Base-by-base conservation (phyloP, 495 filamentous ascomycete species). In the Pyronema domesticum region DNA sequence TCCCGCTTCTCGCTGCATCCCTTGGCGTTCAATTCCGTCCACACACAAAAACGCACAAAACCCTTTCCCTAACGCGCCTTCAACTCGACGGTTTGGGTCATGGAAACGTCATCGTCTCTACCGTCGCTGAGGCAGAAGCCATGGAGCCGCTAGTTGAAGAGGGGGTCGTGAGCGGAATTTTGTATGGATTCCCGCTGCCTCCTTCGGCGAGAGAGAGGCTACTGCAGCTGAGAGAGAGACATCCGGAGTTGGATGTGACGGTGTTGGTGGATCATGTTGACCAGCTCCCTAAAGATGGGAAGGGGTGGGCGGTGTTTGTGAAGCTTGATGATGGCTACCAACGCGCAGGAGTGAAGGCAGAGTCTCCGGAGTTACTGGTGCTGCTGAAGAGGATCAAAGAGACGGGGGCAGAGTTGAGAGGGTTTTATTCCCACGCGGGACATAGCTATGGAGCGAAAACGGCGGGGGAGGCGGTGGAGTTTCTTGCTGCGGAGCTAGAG, bases 41-140 rank as follows among this genome's bases (percentile, higher is more conserved):
- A 6, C 87, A 94, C 67, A 79, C 91, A 53, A 94, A 94, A 61
- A 85, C 85, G 18, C 87, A 94, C 64, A 94, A 94, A 80, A 93
- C 87, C 0, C 71, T 72, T 4, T 76, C 94, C 66, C 66, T 89
- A 51, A 78, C 87, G 19, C 72, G 73, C 45, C 68, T 91, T 15
- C 86, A 94, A 75, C 76, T 89, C 36, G 80, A 81, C 30, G 64
- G 75, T 35, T 60, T 67, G 19, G 61, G 55, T 37, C 56, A 60
- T 15, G 71, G 72, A 1, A 80, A 81, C 42, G 50, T 53, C 2
- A 53, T 89, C 18, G 78, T 82, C n/a, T 93, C 86, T 0, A 94
- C 87, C 13, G 51, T 89, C 14, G 68, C 76, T 13, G 88, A 94
- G 63, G 79, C 80, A 13, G 86, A 94, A 63, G 73, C 75, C 53